Evolutionary conservation across 768 basidiomycete species (phyloP).

Genomic region (Auricularia auricula-judae): DNA sequence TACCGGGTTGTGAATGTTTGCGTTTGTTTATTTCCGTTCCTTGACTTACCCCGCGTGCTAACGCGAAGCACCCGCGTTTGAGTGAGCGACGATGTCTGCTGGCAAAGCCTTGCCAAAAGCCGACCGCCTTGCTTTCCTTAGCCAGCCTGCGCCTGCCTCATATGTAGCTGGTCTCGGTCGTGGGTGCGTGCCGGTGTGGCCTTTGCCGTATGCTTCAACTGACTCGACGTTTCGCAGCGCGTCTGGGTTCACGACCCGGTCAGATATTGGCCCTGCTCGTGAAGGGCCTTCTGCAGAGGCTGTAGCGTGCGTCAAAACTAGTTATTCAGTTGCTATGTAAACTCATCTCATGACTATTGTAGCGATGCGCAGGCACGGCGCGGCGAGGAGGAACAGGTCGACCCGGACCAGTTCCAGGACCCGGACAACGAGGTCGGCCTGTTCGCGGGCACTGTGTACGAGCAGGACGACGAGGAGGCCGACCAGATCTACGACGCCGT

Average conservation of each 20-base stretch:
- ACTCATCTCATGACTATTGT: no score
- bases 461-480: constrained; percentile 95
- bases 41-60: no score
- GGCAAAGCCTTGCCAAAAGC: constrained; percentile 26
- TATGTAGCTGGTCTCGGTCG: constrained; percentile 98
- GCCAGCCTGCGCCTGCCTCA: constrained; percentile 89
- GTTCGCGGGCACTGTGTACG: constrained; percentile 92
- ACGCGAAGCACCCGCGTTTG: not conserved
- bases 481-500: constrained; percentile 92
- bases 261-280: constrained; percentile 96
- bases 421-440: constrained; percentile 96
- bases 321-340: no score
- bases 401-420: constrained; percentile 89
- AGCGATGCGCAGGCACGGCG: constrained; percentile 80
- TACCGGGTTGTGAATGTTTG: no score
- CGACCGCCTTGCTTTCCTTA: constrained; percentile 79
- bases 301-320: constrained; percentile 51
- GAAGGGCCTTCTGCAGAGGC: constrained; percentile 90
- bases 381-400: constrained; percentile 80
- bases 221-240: constrained; percentile 39
- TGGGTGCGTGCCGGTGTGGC: constrained; percentile 45
- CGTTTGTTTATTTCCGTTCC: no score
- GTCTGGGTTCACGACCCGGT: constrained; percentile 94
- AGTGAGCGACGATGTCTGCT: constrained; percentile 5
- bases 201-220: constrained; percentile 1